Evolutionary conservation across 768 basidiomycete species (phyloP), one percentile per base, ranked within the genome.

Genomic region (Phaeolepiota aurea): DNA sequence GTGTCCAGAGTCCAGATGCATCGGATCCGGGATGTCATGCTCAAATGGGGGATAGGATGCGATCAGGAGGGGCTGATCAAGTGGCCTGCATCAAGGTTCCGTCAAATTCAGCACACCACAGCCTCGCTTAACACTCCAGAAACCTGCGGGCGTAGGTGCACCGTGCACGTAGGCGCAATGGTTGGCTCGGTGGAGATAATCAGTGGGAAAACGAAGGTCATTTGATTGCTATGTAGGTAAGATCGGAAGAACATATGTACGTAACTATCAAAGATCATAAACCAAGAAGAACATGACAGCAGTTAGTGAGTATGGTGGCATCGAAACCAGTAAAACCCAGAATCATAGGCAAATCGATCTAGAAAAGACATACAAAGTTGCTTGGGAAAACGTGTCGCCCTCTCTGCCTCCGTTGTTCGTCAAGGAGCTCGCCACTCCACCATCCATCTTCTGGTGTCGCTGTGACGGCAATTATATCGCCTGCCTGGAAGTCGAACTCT

Each of bases 381-480:
- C 87, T 89, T 41, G 87, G 88, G 74, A 91, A 90, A 39, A 87
- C 76, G 54, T 86, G 77, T 42, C 80, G 68, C 21, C 87, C 87
- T 12, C 69, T 67, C 47, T 81, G 73, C 47, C 87, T 68, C 48
- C 88, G 63, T 20, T 69, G 67, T 49, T 88, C 85, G 46, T 87
- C 84, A n/a, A 89, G 62, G 44, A 90, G 59, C 50, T 86, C 82
- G 16, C 94, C 94, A 42, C 80, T 86, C 94, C 93, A 98, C 94
- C 94, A 97, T 1, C 94, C 94, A 52, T 96, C 93, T 51, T 92
- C 91, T 3, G 91, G 91, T 4, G 91, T 94, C 15, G 80, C 74
- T 0, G 88, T 93, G 7, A 98, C 93, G 4, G 92, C 93, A 48
- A 98, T 96, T 48, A 96, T 87, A 61, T 98, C 94, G 2, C 87